These are phyloP conservation scores for Basidiobolus meristosporus DNA, from an alignment of 371 early-diverging fungal species.

Conservation along the genomic window DNA sequence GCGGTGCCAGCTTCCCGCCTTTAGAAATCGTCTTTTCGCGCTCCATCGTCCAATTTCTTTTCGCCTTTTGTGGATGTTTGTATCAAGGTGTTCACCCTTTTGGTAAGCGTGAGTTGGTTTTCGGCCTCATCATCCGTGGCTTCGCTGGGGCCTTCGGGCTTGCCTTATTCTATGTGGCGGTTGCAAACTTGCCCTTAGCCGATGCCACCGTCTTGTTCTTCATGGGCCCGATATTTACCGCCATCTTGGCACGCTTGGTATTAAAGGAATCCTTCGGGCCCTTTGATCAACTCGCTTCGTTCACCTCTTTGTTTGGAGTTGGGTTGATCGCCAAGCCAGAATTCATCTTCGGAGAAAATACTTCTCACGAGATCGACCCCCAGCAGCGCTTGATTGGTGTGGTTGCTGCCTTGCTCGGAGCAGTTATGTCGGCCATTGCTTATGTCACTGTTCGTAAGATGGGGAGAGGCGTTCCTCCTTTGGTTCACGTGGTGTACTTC, in stretches of 20 bases:
- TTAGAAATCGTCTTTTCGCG: constrained; percentile 53
- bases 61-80: constrained; percentile 27
- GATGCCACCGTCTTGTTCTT: constrained; percentile 68
- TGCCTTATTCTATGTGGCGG: constrained; percentile 43
- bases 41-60: constrained; percentile 31
- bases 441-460: constrained; percentile 53
- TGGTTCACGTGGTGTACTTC: constrained; percentile 60
- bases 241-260: constrained; percentile 35
- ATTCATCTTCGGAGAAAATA: constrained; percentile 19
- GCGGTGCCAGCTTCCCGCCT: constrained; percentile 26
- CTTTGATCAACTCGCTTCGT: constrained; percentile 28
- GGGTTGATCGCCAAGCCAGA: constrained; percentile 40
- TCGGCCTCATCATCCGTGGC: constrained; percentile 37
- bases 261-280: constrained; percentile 40
- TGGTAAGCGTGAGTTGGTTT: constrained; percentile 22
- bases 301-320: constrained; percentile 40
- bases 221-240: constrained; percentile 57
- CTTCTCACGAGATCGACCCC: too few species aligned
- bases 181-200: constrained; percentile 41
- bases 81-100: constrained; percentile 24
- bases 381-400: neutral
- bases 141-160: constrained; percentile 40
- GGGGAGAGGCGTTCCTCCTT: constrained; percentile 34
- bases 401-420: constrained; percentile 1
- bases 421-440: constrained; percentile 21